A percentile compares a stretch with the other conserved stretches of the same genome.
These are phyloP conservation scores for Coelastrella sp. DNA, from an alignment of 139 green algal species.

Conservation along the genomic window DNA sequence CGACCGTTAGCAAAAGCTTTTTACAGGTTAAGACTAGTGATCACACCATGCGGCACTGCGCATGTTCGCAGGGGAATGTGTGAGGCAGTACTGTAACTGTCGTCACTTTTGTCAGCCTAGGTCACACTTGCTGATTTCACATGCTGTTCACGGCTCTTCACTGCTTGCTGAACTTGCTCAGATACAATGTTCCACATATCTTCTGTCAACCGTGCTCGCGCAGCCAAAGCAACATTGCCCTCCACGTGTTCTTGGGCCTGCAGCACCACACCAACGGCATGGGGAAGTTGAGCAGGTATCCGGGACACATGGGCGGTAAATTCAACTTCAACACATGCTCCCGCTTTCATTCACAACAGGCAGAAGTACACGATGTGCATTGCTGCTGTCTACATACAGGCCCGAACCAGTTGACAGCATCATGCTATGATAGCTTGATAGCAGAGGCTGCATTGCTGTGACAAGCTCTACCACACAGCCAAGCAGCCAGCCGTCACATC, in stretches of 20 bases:
- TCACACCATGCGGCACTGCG: no score
- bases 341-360: no score
- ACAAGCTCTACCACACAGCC: neutral
- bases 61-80: no score
- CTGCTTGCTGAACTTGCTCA: neutral
- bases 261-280: neutral
- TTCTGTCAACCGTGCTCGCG: neutral
- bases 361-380: no score
- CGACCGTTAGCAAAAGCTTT: no score
- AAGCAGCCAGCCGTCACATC: neutral
- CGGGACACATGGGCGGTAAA: no score
- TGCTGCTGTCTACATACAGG: no score
- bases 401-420: neutral
- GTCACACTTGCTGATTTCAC: neutral
- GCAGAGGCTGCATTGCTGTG: neutral
- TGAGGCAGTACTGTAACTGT: no score
- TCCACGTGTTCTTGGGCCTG: conserved; percentile 53
- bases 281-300: no score
- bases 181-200: conserved; percentile 14
- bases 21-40: no score
- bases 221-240: conserved; percentile 49
- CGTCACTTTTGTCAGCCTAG: neutral
- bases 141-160: neutral
- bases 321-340: no score
- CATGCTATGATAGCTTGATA: neutral